Conservation (phyloP, 345 rosid species). For the Raphanus sativus region DNA sequence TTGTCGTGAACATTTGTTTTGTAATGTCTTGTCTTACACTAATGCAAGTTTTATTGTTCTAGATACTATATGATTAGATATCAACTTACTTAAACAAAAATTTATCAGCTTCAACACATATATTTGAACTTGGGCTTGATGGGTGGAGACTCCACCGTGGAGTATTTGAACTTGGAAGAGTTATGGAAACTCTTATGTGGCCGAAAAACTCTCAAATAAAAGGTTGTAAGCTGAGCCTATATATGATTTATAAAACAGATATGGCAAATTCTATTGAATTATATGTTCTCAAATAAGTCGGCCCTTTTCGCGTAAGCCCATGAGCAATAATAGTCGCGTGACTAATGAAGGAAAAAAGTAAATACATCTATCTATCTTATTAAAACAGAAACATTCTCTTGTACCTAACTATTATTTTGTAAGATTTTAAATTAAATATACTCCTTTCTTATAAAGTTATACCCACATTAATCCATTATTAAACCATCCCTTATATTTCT, state of each 20-base stretch:
- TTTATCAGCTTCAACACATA: neutral
- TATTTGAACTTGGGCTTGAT: neutral
- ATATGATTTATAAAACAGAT: neutral
- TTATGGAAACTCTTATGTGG: neutral
- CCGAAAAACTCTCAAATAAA: neutral
- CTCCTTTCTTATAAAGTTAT: no score
- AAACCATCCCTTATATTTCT: no score
- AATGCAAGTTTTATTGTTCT: neutral
- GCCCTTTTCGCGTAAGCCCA: neutral
- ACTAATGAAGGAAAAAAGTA: neutral
- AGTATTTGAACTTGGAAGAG: neutral
- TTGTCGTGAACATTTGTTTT: slow-evolving; percentile 26
- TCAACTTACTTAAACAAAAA: slow-evolving; percentile 5
- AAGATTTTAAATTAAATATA: no score
- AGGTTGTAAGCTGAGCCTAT: neutral
- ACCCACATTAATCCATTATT: no score
- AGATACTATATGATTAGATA: slow-evolving; percentile 11
- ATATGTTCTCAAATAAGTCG: neutral
- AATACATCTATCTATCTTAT: no score
- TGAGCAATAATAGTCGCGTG: no score
- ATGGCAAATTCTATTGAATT: neutral
- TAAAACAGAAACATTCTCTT: no score
- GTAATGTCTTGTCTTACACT: slow-evolving; percentile 4
- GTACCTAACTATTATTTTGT: no score
- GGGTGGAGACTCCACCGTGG: neutral